These are phyloP conservation scores for Sporothrix mexicana DNA, from an alignment of 2,329 filamentous ascomycete genomes.

Conservation along the genomic window DNA sequence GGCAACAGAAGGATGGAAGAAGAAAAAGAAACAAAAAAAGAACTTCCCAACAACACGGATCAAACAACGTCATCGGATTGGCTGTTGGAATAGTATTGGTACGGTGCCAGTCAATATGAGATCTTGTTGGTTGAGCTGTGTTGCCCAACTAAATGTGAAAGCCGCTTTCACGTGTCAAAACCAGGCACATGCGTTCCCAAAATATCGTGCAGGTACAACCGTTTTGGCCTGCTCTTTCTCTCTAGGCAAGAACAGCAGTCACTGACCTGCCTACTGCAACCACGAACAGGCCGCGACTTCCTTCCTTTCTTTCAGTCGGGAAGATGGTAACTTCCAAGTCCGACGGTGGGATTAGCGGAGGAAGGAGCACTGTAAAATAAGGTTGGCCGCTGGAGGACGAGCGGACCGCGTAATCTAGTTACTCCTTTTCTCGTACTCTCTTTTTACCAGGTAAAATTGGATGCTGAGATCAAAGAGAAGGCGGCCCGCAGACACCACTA, in stretches of 20 bases:
- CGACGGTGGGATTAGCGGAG: slow-evolving; percentile 5
- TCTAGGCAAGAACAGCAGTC: too few species aligned
- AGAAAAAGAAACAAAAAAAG: background rate
- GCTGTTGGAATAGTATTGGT: background rate
- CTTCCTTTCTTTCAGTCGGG: background rate
- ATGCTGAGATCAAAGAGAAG: background rate
- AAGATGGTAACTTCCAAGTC: slow-evolving; percentile 4
- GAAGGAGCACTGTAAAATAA: slow-evolving; percentile 8
- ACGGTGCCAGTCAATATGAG: background rate
- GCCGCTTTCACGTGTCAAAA: slow-evolving; percentile 33
- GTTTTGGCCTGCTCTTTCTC: background rate
- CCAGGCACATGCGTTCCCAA: background rate
- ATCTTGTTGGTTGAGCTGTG: background rate
- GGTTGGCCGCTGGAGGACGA: background rate
- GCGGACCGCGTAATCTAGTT: background rate
- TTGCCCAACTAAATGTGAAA: slow-evolving; percentile 27
- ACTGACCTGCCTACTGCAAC: background rate
- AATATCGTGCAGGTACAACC: background rate
- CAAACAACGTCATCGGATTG: slow-evolving; percentile 13
- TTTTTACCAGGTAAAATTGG: slow-evolving; percentile 5
- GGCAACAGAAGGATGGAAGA: background rate
- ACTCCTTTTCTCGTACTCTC: background rate
- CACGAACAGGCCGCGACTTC: slow-evolving; percentile 13
- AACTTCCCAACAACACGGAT: background rate
- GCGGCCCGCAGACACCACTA: background rate